phyloP scores from a whole-genome alignment of 2,329 filamentous ascomycete genomes.

The Epichloe sp. region DNA sequence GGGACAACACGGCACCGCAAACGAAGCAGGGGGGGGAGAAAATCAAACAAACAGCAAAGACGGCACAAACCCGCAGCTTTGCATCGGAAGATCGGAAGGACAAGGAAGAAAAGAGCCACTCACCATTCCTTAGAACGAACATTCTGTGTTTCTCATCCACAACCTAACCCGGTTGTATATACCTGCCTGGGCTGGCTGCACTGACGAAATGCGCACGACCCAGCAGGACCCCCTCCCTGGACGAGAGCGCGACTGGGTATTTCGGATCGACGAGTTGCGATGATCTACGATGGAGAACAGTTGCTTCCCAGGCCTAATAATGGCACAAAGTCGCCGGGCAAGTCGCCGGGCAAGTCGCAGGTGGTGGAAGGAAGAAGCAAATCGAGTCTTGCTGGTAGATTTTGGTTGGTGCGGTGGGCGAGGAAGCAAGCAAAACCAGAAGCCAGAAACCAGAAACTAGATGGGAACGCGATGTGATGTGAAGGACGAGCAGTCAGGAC shows the following conservation, averaged over 20 bases:
- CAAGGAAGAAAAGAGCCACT: slow-evolving; percentile 12
- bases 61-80: not conserved
- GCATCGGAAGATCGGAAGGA: not conserved
- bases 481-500: not conserved
- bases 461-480: slow-evolving; percentile 2
- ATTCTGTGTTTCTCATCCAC: slow-evolving; percentile 13
- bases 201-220: not conserved
- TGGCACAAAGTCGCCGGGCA: not conserved
- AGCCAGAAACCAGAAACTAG: too few species aligned
- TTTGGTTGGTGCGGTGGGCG: not conserved
- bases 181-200: not conserved
- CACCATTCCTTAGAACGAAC: slow-evolving; percentile 33
- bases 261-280: not conserved
- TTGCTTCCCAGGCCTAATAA: not conserved
- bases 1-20: too few species aligned
- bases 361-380: not conserved
- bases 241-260: not conserved
- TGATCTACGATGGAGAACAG: not conserved
- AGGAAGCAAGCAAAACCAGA: not conserved
- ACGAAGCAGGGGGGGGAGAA: not conserved
- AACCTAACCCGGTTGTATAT: not conserved
- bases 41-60: not conserved
- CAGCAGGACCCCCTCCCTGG: not conserved
- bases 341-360: too few species aligned
- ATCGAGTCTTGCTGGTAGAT: not conserved